A percentile compares a stretch with the other conserved stretches of the same genome.
Conservation (phyloP, 768 basidiomycete species). For the Lactarius sp. region DNA sequence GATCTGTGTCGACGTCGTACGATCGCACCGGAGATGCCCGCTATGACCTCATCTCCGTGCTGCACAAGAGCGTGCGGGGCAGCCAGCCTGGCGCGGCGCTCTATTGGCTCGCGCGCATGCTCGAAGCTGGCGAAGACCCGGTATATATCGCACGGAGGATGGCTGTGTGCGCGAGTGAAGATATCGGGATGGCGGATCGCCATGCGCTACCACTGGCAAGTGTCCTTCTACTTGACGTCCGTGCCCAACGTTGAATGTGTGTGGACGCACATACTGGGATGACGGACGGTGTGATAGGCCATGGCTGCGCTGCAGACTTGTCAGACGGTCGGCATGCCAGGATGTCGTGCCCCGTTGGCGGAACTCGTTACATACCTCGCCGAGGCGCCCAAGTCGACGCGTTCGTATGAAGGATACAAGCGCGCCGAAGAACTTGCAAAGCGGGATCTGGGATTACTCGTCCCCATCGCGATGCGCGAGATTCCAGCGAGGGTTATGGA, state of each 20-base stretch:
- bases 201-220: conserved; percentile 70
- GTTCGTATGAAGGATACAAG: conserved; percentile 73
- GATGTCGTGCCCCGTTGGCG: conserved; percentile 72
- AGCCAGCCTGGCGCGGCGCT: conserved; percentile 71
- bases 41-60: conserved; percentile 79
- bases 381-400: conserved; percentile 79
- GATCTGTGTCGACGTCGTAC: conserved; percentile 61
- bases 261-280: background rate
- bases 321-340: conserved; percentile 74
- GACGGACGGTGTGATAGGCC: conserved; percentile 40
- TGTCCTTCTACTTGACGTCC: background rate
- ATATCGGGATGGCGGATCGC: conserved; percentile 75
- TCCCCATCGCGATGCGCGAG: conserved; percentile 72
- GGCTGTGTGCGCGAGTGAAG: conserved; percentile 80
- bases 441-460: conserved; percentile 46
- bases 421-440: conserved; percentile 60
- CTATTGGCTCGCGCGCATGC: conserved; percentile 87
- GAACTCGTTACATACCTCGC: conserved; percentile 74
- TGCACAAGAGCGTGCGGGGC: conserved; percentile 81
- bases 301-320: conserved; percentile 60
- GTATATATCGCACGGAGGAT: conserved; percentile 69
- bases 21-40: conserved; percentile 71
- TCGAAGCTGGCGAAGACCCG: conserved; percentile 76
- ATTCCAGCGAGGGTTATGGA: conserved; percentile 64
- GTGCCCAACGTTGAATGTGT: background rate